These are phyloP conservation scores for Intubia oerlemansii DNA, from an alignment of 2,329 filamentous ascomycete genomes.

Conservation along the genomic window DNA sequence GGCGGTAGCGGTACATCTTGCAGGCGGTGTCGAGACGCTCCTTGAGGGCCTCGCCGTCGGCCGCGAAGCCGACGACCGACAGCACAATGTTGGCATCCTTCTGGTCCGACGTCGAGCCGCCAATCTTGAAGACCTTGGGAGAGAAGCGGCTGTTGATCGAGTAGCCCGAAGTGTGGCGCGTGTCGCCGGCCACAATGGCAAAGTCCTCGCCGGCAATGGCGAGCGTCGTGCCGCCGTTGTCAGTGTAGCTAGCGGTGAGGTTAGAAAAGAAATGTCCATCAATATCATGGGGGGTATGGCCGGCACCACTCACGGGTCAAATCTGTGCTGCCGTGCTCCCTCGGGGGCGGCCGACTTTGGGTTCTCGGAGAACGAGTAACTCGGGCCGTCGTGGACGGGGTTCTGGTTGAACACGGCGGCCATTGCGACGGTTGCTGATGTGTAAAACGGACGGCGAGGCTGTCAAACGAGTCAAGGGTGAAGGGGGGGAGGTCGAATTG, in stretches of 20 bases:
- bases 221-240: conserved; percentile 92
- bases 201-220: conserved; percentile 90
- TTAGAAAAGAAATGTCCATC: too few species aligned
- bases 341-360: conserved; percentile 31
- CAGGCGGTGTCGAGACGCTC: conserved; percentile 85
- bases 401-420: conserved; percentile 50
- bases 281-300: too few species aligned
- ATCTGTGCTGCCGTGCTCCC: conserved; percentile 49
- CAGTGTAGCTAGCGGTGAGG: conserved; percentile 57
- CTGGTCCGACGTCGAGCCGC: conserved; percentile 70
- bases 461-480: too few species aligned
- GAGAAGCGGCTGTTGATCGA: conserved; percentile 95
- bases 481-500: too few species aligned
- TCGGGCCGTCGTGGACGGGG: conserved; percentile 45
- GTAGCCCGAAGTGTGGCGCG: conserved; percentile 85
- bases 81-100: conserved; percentile 72
- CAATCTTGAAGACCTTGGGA: conserved; percentile 94
- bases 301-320: conserved; percentile 66
- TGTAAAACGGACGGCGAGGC: too few species aligned
- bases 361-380: conserved; percentile 44
- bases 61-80: conserved; percentile 87
- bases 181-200: conserved; percentile 92
- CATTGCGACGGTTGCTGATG: conserved; percentile 31
- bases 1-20: conserved; percentile 98
- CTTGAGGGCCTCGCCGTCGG: conserved; percentile 82